Base-by-base conservation (phyloP, 2,329 filamentous ascomycete genomes). In the Parastagonospora nodorum region DNA sequence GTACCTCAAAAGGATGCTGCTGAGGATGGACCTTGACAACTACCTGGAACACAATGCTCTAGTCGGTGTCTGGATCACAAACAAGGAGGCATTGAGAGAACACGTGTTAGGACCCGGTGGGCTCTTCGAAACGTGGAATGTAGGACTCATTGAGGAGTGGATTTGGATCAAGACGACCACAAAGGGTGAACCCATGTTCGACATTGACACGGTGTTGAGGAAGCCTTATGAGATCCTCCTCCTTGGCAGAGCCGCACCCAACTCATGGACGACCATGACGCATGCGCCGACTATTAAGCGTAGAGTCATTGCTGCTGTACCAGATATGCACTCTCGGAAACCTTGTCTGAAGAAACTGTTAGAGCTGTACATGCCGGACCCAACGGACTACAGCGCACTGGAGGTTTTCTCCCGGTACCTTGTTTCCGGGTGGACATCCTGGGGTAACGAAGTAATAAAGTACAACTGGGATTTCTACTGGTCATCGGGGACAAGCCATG, bases 241-340 rank as follows among this genome's bases (percentile, higher is more conserved):
- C 11, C 75, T 93, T 41, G 88, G 68, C 68, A 80, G 69, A 60
- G 64, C 61, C 28, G 54, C 61, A 1, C 58, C 61, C 1, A 69
- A 69, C 48, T 45, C 64, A 2, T 61, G 55, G 54, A 62, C 61
- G 3, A 61, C 50, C 10, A 63, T 60, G 53, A 24, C 54, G 37
- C 51, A 57, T 39, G 30, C 62, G 67, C 15, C 71, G 53, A 33
- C 60, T 2, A 64, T 80, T 4, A 74, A 67, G 40, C 76, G 74
- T 28, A 86, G 81, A 66, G 82, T 90, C 2, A 77, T 93, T 29
- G 69, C 90, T 8, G 85, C 82, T 1, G 88, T 90, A 16, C 88
- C 89, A 1, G 89, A 93, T 67, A 60, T 90, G 4, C 90, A 94
- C 71, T 92, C 89, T 0, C 78, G 89, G 41, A 94, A 94, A 68